A percentile compares a stretch with the other conserved stretches of the same genome.
phyloP scores from a whole-genome alignment of 169 alveolate genomes.

The Eimeria acervulina region DNA sequence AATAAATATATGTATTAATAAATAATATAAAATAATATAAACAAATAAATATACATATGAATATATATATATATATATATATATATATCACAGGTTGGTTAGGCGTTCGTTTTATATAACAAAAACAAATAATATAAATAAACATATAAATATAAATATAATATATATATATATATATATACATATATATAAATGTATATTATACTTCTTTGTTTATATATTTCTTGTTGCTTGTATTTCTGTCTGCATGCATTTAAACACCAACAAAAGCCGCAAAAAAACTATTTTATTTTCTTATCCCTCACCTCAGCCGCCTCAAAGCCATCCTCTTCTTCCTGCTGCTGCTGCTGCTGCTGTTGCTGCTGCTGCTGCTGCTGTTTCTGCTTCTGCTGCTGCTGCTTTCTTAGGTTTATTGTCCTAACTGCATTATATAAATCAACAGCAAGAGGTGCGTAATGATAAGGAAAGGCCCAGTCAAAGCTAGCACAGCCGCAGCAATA shows the following conservation, averaged over 20 bases:
- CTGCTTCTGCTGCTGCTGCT: conserved; percentile 9
- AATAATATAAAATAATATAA: too few species aligned
- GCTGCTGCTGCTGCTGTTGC: conserved; percentile 36
- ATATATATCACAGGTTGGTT: too few species aligned
- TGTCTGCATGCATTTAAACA: not conserved
- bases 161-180: too few species aligned
- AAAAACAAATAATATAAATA: too few species aligned
- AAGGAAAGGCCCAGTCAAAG: conserved; percentile 99
- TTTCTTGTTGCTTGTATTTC: not conserved
- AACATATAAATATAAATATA: too few species aligned
- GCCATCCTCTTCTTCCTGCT: conserved; percentile 7
- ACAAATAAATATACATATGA: too few species aligned
- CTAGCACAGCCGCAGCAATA: conserved; percentile 95
- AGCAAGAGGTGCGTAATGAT: conserved; percentile 97
- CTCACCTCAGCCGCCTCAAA: not conserved
- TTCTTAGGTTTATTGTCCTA: not conserved
- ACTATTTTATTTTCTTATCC: not conserved
- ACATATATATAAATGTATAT: too few species aligned
- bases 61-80: too few species aligned
- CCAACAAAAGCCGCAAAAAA: too few species aligned
- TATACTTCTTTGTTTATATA: not conserved
- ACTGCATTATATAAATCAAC: conserved; percentile 47
- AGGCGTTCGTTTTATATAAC: too few species aligned
- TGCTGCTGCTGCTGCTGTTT: conserved; percentile 6
- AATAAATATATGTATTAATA: too few species aligned